Conservation (phyloP, 495 filamentous ascomycete species). For the Apodospora peruviana region DNA sequence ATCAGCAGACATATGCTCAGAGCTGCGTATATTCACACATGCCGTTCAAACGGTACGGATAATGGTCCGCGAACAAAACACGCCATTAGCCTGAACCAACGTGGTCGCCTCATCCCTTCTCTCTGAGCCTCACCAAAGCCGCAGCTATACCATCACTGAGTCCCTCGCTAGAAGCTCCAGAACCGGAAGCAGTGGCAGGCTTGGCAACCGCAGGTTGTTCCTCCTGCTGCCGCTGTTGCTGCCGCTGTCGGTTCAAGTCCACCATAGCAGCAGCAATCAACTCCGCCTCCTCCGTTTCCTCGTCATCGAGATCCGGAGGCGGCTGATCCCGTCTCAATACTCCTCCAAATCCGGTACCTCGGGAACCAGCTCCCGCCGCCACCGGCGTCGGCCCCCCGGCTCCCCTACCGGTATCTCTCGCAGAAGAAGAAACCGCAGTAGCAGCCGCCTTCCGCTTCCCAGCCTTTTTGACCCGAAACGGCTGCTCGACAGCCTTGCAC, state of each 20-base stretch:
- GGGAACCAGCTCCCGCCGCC: too few relatives aligned
- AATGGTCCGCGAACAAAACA: too few relatives aligned
- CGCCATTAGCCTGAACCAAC: too few relatives aligned
- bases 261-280: background rate
- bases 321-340: background rate
- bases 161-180: slow-evolving; percentile 14
- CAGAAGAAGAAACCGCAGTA: too few relatives aligned
- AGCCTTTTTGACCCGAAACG: slow-evolving; percentile 69
- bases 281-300: slow-evolving; percentile 46
- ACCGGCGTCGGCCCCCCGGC: too few relatives aligned
- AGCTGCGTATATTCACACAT: too few relatives aligned
- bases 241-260: slow-evolving; percentile 24
- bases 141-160: slow-evolving; percentile 49
- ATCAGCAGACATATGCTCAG: too few relatives aligned
- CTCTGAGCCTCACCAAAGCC: slow-evolving; percentile 45
- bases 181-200: too few relatives aligned
- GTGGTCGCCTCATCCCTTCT: too few relatives aligned
- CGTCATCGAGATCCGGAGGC: slow-evolving; percentile 15
- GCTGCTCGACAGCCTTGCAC: slow-evolving; percentile 74
- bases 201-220: background rate
- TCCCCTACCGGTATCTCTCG: too few relatives aligned
- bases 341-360: background rate
- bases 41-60: too few relatives aligned
- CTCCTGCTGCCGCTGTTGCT: slow-evolving; percentile 15
- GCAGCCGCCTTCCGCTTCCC: slow-evolving; percentile 50